A percentile compares a stretch with the other conserved stretches of the same genome.
Conservation (phyloP, 2,329 filamentous ascomycete genomes). For the Epicoccum sorghinum region DNA sequence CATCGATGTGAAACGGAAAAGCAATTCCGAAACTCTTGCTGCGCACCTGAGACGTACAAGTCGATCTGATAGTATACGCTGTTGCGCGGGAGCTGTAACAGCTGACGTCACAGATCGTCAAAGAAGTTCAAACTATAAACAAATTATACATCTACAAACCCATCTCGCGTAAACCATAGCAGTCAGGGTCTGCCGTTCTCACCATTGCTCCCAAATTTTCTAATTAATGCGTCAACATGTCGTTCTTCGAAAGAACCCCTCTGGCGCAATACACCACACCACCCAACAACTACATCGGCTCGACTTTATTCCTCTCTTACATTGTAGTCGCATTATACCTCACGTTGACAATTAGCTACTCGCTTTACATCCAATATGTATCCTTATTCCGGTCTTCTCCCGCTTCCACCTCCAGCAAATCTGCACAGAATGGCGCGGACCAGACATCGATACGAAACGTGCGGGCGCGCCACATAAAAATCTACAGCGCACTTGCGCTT, state of each 20-base stretch:
- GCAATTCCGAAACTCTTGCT: neutral
- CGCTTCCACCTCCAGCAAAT: neutral
- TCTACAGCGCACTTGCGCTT: conserved; percentile 34
- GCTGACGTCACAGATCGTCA: conserved; percentile 39
- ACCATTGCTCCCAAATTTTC: no score
- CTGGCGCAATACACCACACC: conserved; percentile 21
- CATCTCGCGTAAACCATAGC: no score
- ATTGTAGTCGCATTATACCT: conserved; percentile 35
- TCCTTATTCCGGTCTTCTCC: conserved; percentile 1
- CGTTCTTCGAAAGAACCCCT: neutral
- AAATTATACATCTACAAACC: neutral
- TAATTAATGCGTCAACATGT: neutral
- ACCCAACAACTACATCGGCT: conserved; percentile 39
- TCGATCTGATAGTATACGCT: neutral
- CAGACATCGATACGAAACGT: conserved; percentile 20
- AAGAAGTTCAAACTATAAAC: neutral
- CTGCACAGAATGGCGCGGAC: conserved; percentile 6
- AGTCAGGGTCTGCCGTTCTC: neutral
- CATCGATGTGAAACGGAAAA: neutral
- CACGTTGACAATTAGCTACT: conserved; percentile 22
- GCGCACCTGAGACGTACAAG: neutral
- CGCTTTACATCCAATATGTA: conserved; percentile 28
- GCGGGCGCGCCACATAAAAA: conserved; percentile 32
- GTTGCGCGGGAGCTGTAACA: conserved; percentile 14
- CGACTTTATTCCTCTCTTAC: conserved; percentile 39